Base-by-base conservation (phyloP, 371 early-diverging fungal genomes). In the Rhizopus microsporus region DNA sequence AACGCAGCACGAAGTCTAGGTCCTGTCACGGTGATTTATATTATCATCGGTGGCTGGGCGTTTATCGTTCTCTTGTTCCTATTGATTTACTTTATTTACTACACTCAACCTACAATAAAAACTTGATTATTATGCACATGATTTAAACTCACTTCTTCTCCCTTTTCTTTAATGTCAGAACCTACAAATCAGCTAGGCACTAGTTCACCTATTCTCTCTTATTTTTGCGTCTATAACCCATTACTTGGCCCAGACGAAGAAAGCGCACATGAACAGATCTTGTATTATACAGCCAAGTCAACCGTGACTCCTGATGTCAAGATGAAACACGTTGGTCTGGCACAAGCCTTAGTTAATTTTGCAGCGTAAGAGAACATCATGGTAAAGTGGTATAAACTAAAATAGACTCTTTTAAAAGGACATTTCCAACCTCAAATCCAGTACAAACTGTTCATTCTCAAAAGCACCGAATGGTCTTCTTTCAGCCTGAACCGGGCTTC, bases 311-410 rank as follows among this genome's bases (percentile, higher is more conserved):
- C 89, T 62, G 91, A 92, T 68, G 87, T 86, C 47, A 87, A 90
- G 71, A 80, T 92, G 70, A 82, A 91, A 33, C 91, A 92, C 61
- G 83, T 93, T 32, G 94, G 94, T 4, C 69, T 93, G 33, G 91
- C 90, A 7, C 88, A 90, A 54, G 93, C 90, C 0, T 68, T 93
- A 13, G 87, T 90, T 34, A 86, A 90, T 56, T 92, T 92, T 70
- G 85, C 90, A 38, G 73, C 72, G 91, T 89, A 79, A 43, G 73
- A 17, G 17, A 5, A 51, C 5, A 31, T 23, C 23, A 23, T 23
- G 23, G 23, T 23, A 2, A 23, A 23, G 23, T 2, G 23, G 23
- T 23, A 23, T 23, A 47, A n/a, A 32, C 7, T 30, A 13, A 31
- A 15, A 17, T 30, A 33, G 16, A 31, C 31, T 23, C 48, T 34